Evolutionary conservation across 805 yeast genomes (phyloP).

Genomic region (Candida hungchunana): DNA sequence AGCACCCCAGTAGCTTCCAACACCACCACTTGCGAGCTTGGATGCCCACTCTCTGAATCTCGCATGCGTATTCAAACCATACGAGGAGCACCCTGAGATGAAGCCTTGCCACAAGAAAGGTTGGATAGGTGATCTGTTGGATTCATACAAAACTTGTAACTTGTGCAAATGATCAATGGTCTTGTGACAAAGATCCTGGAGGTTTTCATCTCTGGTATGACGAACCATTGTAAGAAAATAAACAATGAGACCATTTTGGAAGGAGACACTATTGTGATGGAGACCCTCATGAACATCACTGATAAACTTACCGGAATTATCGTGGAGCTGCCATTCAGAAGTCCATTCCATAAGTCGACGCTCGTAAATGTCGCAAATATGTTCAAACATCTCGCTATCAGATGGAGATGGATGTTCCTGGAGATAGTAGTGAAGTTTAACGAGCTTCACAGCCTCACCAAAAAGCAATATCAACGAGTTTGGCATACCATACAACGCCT

Average conservation of each 20-base stretch:
- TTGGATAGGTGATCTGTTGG: constrained; percentile 49
- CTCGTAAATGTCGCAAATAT: constrained; percentile 36
- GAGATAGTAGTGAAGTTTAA: constrained; percentile 56
- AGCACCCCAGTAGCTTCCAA: constrained; percentile 85
- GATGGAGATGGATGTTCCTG: constrained; percentile 2
- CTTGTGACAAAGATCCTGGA: constrained; percentile 59
- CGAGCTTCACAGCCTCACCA: constrained; percentile 64
- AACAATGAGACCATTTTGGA: constrained; percentile 65
- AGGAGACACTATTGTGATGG: constrained; percentile 75
- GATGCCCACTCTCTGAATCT: constrained; percentile 67
- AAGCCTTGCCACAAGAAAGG: constrained; percentile 90
- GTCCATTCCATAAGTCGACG: constrained; percentile 58
- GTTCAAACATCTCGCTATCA: constrained; percentile 19
- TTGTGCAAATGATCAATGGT: constrained; percentile 62
- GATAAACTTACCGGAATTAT: constrained; percentile 28
- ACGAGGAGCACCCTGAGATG: constrained; percentile 80
- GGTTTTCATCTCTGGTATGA: constrained; percentile 45
- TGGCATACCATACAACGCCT: constrained; percentile 80
- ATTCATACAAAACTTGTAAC: constrained; percentile 52
- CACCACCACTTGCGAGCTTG: constrained; percentile 46
- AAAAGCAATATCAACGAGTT: constrained; percentile 71
- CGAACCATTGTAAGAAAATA: constrained; percentile 66
- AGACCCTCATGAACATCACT: constrained; percentile 56
- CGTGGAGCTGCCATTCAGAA: constrained; percentile 64
- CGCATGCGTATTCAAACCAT: constrained; percentile 50